phyloP scores from a whole-genome alignment of 148 eudicot genomes.

The Rhododendron williamsianum region DNA sequence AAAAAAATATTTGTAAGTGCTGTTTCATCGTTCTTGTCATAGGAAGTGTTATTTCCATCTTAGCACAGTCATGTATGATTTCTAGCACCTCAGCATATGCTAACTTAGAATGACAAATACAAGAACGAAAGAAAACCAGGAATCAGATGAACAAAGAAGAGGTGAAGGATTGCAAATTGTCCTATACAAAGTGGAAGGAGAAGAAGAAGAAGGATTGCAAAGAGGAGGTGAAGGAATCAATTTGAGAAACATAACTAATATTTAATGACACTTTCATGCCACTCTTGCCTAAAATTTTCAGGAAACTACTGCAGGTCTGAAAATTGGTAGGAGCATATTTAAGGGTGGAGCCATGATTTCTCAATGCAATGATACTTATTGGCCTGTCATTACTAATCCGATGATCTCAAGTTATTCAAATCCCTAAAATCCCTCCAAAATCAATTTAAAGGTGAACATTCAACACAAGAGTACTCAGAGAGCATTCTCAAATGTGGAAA shows the following conservation, averaged over 20 bases:
- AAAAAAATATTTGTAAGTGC: no score
- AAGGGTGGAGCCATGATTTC: not conserved
- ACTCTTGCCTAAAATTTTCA: not conserved
- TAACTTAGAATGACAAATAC: no score
- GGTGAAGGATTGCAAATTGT: not conserved
- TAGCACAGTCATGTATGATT: no score
- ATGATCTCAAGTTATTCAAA: not conserved
- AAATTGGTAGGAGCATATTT: not conserved
- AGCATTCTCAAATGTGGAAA: not conserved
- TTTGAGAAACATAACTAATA: no score
- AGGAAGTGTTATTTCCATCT: not conserved
- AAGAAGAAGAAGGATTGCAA: no score
- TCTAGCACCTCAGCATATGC: no score
- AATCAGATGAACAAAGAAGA: not conserved
- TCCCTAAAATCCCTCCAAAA: not conserved
- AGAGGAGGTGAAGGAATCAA: no score
- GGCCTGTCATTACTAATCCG: not conserved
- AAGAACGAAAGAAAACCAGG: not conserved
- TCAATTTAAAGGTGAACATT: not conserved
- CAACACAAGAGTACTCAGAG: not conserved
- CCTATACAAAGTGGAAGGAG: not conserved
- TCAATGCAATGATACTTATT: not conserved
- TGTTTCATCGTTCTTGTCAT: not conserved
- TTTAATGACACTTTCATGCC: not conserved
- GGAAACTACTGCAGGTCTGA: not conserved